phyloP scores from a whole-genome alignment of 2,329 filamentous ascomycete genomes.

The Apiospora saccharicola region DNA sequence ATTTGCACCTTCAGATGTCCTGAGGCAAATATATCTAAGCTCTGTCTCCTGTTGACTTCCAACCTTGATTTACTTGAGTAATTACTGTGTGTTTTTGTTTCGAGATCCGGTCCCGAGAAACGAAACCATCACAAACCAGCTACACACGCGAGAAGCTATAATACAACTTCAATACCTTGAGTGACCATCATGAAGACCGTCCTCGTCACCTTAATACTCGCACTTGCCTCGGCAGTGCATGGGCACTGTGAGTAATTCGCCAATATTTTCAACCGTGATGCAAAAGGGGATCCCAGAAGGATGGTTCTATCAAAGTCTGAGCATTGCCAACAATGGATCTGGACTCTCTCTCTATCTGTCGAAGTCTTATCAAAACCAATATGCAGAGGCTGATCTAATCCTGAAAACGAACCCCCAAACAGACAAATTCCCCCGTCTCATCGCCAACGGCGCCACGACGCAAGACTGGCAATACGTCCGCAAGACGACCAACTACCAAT shows the following conservation, averaged over 20 bases:
- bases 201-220: not conserved
- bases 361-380: too few relatives aligned
- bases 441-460: conserved; percentile 16
- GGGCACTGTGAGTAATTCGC: not conserved
- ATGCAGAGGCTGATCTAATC: not conserved
- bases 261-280: not conserved
- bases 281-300: not conserved
- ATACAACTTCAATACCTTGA: not conserved
- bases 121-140: not conserved
- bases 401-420: not conserved
- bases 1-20: too few relatives aligned
- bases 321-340: too few relatives aligned
- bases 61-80: too few relatives aligned
- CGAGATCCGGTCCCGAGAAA: not conserved
- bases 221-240: conserved; percentile 7
- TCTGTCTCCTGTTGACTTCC: too few relatives aligned
- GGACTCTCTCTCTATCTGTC: too few relatives aligned
- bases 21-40: not conserved
- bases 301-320: too few relatives aligned
- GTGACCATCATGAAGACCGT: not conserved
- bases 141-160: not conserved
- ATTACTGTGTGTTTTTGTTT: not conserved
- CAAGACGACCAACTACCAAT: conserved; percentile 46
- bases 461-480: conserved; percentile 31
- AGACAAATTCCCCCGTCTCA: conserved; percentile 24